Percentiles rank a stretch among this genome's conserved stretches.
phyloP scores from a whole-genome alignment of 176 grass and related monocot species.

The Aechmea fasciata region DNA sequence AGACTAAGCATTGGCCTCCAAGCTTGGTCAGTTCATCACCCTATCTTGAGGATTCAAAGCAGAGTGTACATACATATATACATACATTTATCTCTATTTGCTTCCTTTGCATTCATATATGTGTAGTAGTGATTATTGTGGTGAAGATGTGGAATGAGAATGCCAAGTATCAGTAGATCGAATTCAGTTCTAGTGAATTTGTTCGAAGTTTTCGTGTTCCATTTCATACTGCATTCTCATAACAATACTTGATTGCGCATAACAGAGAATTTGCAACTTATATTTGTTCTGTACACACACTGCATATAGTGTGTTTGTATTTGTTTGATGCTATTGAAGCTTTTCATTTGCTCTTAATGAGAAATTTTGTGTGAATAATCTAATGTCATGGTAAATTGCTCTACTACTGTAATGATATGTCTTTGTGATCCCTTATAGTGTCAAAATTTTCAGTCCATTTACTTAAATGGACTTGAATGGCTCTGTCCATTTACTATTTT shows the following conservation, averaged over 20 bases:
- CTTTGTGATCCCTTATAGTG: no score
- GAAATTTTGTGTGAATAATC: neutral
- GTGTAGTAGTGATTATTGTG: neutral
- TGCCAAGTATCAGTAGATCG: neutral
- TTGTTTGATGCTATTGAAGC: neutral
- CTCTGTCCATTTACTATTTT: no score
- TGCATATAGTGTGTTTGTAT: neutral
- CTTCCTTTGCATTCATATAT: neutral
- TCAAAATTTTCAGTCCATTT: no score
- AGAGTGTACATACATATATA: neutral
- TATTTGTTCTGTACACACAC: neutral
- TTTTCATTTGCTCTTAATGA: neutral
- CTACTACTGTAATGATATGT: no score
- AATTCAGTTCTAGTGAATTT: neutral
- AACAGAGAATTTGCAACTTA: neutral
- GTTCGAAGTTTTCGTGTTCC: neutral
- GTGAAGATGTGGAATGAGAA: neutral
- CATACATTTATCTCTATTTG: neutral
- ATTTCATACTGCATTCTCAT: no score
- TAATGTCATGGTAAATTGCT: no score
- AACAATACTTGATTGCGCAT: no score
- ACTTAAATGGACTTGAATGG: no score
- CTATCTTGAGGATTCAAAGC: slow-evolving; percentile 37
- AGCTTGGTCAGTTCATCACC: slow-evolving; percentile 77
- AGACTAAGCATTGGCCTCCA: slow-evolving; percentile 95